Conservation (phyloP, 371 early-diverging fungal species). For the Mucor piriformis region DNA sequence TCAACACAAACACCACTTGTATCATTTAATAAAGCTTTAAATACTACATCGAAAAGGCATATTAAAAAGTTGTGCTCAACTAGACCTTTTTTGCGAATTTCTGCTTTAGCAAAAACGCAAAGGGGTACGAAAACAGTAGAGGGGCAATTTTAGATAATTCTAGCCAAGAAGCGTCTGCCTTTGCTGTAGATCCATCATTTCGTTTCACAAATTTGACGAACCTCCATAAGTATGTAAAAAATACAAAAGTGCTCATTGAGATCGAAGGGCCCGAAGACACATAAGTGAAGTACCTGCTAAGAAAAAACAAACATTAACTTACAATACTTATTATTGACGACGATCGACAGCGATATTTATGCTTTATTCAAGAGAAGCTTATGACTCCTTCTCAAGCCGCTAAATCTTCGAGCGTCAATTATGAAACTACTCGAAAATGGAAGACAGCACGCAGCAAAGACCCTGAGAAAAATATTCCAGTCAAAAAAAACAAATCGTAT, state of each 20-base stretch:
- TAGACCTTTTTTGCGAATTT: no score
- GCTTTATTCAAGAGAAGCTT: slow-evolving; percentile 8
- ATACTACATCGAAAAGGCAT: no score
- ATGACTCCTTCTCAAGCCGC: slow-evolving; percentile 15
- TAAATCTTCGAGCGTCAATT: slow-evolving; percentile 11
- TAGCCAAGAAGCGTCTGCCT: slow-evolving; percentile 2
- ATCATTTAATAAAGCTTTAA: no score
- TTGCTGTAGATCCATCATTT: slow-evolving; percentile 13
- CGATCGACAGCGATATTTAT: slow-evolving; percentile 6
- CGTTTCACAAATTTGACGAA: slow-evolving; percentile 15
- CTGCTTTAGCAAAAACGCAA: no score
- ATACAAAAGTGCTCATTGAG: slow-evolving; percentile 8
- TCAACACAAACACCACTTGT: no score
- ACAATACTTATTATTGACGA: slow-evolving; percentile 20
- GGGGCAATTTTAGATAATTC: slow-evolving; percentile 8
- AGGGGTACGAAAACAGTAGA: slow-evolving; percentile 10
- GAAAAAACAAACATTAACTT: slow-evolving; percentile 44
- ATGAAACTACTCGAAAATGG: slow-evolving; percentile 17
- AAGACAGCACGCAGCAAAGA: slow-evolving; percentile 10
- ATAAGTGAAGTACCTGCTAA: slow-evolving; percentile 32
- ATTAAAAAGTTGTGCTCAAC: no score
- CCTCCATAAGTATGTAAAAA: slow-evolving; percentile 11
- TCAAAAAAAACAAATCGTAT: slow-evolving; percentile 9
- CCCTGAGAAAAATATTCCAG: slow-evolving; percentile 6
- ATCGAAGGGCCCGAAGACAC: no score